These are phyloP conservation scores for Candida smagusa DNA, from an alignment of 1,139 yeast species.

Conservation along the genomic window DNA sequence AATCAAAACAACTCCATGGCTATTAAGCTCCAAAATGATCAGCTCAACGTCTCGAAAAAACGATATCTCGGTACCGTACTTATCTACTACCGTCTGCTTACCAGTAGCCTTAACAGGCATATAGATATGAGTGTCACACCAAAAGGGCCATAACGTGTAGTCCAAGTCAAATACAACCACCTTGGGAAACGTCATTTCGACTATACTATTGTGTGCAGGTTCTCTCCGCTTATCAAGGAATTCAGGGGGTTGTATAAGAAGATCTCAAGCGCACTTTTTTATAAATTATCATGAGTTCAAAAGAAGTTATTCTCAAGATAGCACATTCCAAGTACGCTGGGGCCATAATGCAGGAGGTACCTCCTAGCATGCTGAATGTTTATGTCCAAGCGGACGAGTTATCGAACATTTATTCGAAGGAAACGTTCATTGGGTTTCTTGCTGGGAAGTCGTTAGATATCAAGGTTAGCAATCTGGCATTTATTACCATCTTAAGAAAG, in stretches of 20 bases:
- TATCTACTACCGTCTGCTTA: constrained; percentile 34
- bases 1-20: constrained; percentile 45
- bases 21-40: constrained; percentile 45
- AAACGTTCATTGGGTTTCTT: constrained; percentile 11
- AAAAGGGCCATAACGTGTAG: constrained; percentile 74
- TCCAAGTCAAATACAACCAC: constrained; percentile 74
- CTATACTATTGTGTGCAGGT: no score
- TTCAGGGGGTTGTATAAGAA: constrained; percentile 3
- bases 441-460: constrained; percentile 8
- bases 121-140: constrained; percentile 64
- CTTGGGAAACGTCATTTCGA: constrained; percentile 40
- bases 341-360: constrained; percentile 2
- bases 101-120: constrained; percentile 42
- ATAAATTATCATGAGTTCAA: constrained; percentile 2
- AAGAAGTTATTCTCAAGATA: constrained; percentile 8
- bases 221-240: constrained; percentile 6
- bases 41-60: constrained; percentile 61
- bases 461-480: constrained; percentile 6
- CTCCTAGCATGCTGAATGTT: constrained; percentile 2
- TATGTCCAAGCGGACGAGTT: constrained; percentile 7
- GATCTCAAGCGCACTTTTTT: neutral
- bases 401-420: constrained; percentile 9
- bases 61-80: constrained; percentile 44
- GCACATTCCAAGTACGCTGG: constrained; percentile 10
- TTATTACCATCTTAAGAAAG: constrained; percentile 24